Base-by-base conservation (phyloP, 768 basidiomycete genomes). In the Xerocomellus dryophilus region DNA sequence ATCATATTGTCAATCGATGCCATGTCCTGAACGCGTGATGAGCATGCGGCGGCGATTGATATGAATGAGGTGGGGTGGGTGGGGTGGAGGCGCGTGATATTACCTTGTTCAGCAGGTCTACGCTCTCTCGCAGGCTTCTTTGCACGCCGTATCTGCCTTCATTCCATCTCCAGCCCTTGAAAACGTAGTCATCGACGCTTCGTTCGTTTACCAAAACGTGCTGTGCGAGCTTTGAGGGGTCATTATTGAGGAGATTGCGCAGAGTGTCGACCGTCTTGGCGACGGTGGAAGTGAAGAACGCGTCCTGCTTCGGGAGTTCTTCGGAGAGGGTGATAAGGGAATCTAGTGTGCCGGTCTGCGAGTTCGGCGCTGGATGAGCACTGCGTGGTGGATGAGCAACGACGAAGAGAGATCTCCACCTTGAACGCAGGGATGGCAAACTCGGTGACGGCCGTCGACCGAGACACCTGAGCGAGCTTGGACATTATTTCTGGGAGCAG, bases 251-350 rank as follows among this genome's bases (percentile, higher is more conserved):
- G 50, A 99, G 79, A 60, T 88, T 91, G 45, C 94, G 87, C 50
- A 98, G 79, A 0, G 93, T 94, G 66, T 98, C 97, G 46, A 98
- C 93, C 8, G 86, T 85, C 77, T 96, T 98, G 43, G 93, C 92
- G 57, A 96, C 88, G 8, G 85, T 85, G 14, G 81, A 75, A 2
- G 93, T 97, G 75, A 98, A 95, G 77, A 82, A 85, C 36, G 79
- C 66, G 63, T 98, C 97, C 53, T 90, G 84, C 74, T 98, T 99
- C 7, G 94, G 92, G 38, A 98, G 80, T 44, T 90, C 86, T 66
- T 98, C 97, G 15, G 94, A 96, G 47, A 98, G 80, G 2, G 83
- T 79, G 55, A 99, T 83, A 50, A 99, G 83, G 18, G 83, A 78
- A 59, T 96, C 93, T 43, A 99, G 83, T 2, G 96, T 99, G 49